These are phyloP conservation scores for Chrysochromulina tobinii DNA, from an alignment of 78 protist species.

Conservation along the genomic window DNA sequence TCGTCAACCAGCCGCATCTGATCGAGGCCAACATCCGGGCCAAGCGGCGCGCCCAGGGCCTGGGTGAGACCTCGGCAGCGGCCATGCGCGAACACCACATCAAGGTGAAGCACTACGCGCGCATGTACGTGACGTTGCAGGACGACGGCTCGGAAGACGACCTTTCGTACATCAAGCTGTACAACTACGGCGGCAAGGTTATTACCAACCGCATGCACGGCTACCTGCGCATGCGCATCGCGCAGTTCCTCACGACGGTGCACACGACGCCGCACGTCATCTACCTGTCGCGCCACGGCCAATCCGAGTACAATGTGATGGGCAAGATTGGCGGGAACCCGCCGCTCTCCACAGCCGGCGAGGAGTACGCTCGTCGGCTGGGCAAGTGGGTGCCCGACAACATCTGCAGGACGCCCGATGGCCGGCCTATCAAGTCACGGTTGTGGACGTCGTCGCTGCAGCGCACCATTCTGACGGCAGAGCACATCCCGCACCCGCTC, in stretches of 20 bases:
- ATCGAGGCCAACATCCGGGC: neutral
- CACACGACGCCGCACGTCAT: constrained; percentile 42
- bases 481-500: neutral
- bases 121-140: neutral
- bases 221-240: neutral
- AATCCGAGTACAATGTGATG: constrained; percentile 74
- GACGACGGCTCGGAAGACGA: constrained; percentile 28
- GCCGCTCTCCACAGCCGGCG: constrained; percentile 45
- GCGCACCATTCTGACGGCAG: constrained; percentile 14
- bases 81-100: neutral
- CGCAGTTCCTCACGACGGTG: neutral
- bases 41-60: neutral
- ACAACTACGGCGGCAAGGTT: neutral
- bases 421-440: neutral
- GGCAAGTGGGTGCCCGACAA: neutral
- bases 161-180: neutral
- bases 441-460: constrained; percentile 29
- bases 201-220: constrained; percentile 3
- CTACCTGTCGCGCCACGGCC: constrained; percentile 90
- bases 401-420: neutral
- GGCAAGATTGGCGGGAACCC: constrained; percentile 90
- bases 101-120: neutral
- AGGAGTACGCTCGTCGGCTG: neutral
- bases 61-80: neutral
- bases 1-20: neutral